Percentiles rank a stretch among this genome's conserved stretches.
Conservation (phyloP, 306 rosid genomes). For the Sicyos edulis region DNA sequence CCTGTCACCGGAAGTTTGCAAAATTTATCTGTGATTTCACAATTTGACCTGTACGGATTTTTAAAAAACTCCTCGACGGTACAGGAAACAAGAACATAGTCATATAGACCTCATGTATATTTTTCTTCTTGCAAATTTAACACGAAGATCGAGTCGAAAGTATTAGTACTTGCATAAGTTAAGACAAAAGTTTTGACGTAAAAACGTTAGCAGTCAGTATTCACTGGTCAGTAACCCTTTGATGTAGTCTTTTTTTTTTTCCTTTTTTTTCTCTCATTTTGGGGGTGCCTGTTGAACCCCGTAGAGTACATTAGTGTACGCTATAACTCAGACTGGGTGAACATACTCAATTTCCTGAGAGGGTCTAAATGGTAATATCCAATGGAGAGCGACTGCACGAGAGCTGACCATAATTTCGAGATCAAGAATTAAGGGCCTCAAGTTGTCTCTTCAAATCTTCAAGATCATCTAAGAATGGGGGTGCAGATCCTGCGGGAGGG, state of each 20-base stretch:
- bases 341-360: not conserved
- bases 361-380: not conserved
- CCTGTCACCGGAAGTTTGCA: not conserved
- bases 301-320: not conserved
- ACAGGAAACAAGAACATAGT: no score
- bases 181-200: slow-evolving; percentile 9
- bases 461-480: slow-evolving; percentile 52
- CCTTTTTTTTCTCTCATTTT: not conserved
- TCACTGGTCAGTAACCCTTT: not conserved
- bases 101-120: no score
- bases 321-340: not conserved
- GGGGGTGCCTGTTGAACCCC: not conserved
- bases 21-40: not conserved
- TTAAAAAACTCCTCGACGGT: no score
- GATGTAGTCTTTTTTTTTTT: not conserved
- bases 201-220: not conserved
- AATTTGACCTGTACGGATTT: no score
- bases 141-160: no score
- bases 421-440: slow-evolving; percentile 69
- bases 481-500: slow-evolving; percentile 28
- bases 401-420: not conserved
- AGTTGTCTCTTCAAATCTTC: slow-evolving; percentile 75
- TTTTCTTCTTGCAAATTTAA: no score
- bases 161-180: not conserved
- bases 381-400: not conserved